Base-by-base conservation (phyloP, 345 rosid genomes). In the Pistacia atlantica region DNA sequence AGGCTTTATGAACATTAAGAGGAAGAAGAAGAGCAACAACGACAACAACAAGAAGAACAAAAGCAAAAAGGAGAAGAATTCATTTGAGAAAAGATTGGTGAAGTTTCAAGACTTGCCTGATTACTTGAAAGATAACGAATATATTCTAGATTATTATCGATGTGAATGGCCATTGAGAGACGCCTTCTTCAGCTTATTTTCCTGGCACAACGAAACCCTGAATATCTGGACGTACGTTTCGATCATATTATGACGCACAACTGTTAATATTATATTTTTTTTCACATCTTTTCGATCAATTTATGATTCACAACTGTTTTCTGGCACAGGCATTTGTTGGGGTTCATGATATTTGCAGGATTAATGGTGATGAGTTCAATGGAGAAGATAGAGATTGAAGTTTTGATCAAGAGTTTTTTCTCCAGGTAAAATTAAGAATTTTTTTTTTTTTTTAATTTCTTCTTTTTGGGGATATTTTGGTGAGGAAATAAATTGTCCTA, bases 181-280 rank as follows among this genome's bases (percentile, higher is more conserved):
- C 11, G 86, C 92, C 5, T 72, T 94, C 71, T 82, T 90, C 76
- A 92, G 99, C 89, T 75, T 84, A 35, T 93, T 96, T 84, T 83
- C 91, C 0, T 90, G 89, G 97, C 99, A 93, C 84, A 96, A 96
- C 80, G 99, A 96, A 85, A 93, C 98, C 71, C 89, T 96, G 64
- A 93, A 96, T 69, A 85, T 96, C 72, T 93, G 97, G 99, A 92
- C 98, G 97, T 96, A 83, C 72, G 94, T 80, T 38, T 57, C 35
- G 5, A 10, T 9, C 2, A 31, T 1, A 1, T 31, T 31, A 31
- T 31, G 33, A 31, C 33, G 33, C 20, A 12, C 7, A 22, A 2
- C 2, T 55, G 42, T 7, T 10, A 33, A 11, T 22, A 58, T 5
- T 28, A 1, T 25, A 25, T 31, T 11, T 54, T 18, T 35, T 33